Evolutionary conservation across 345 rosid species (phyloP).

Genomic region (Nasturtium officinale): DNA sequence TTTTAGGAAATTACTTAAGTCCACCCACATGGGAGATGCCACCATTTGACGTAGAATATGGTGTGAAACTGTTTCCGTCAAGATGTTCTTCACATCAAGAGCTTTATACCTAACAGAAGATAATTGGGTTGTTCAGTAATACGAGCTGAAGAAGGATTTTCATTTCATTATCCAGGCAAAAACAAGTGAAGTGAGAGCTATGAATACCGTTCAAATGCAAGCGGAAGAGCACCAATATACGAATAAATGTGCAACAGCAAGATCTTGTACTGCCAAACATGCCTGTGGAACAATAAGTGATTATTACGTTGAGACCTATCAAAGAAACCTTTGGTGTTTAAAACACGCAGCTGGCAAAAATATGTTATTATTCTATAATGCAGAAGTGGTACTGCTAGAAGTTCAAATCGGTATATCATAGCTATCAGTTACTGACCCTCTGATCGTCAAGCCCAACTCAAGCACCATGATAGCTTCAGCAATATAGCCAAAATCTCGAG

Average conservation of each 20-base stretch:
- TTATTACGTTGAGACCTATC: constrained; percentile 12
- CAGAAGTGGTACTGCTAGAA: constrained; percentile 1
- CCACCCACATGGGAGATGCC: constrained; percentile 82
- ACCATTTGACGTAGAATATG: constrained; percentile 84
- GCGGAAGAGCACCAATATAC: constrained; percentile 68
- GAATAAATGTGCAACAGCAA: constrained; percentile 88
- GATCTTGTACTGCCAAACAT: constrained; percentile 88
- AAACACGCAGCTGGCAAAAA: constrained; percentile 1
- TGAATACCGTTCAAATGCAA: constrained; percentile 80
- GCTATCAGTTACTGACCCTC: constrained; percentile 56
- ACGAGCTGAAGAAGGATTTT: constrained; percentile 3
- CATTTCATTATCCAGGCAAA: neutral
- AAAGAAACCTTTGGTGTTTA: constrained; percentile 11
- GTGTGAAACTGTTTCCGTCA: constrained; percentile 89
- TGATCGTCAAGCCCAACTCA: constrained; percentile 83
- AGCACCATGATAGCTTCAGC: constrained; percentile 89
- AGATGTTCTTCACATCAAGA: constrained; percentile 95
- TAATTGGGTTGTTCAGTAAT: constrained; percentile 20
- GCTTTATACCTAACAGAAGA: constrained; percentile 71
- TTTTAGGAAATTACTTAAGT: constrained; percentile 68
- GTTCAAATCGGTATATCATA: neutral
- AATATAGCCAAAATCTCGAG: constrained; percentile 70
- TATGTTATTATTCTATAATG: neutral
- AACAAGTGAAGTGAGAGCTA: constrained; percentile 19
- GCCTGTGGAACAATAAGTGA: constrained; percentile 54